Conservation (phyloP, 2,329 filamentous ascomycete genomes). For the Paraconiothyrium brasiliense region DNA sequence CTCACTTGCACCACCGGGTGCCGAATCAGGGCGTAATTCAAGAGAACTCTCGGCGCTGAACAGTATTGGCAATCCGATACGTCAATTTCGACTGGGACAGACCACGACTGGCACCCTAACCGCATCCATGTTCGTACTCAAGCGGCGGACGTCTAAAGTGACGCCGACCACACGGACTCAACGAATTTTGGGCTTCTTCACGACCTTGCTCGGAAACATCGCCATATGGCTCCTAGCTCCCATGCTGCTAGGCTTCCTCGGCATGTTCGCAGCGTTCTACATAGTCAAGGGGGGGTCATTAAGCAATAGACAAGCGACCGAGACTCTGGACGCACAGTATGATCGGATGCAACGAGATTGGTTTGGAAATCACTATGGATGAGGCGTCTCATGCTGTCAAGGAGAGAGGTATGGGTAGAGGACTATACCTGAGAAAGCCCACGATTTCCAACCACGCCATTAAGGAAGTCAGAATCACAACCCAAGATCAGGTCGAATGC, state of each 20-base stretch:
- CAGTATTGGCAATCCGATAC: too few species aligned
- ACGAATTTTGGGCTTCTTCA: background rate
- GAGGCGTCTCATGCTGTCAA: background rate
- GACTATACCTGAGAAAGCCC: background rate
- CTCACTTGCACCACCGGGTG: too few species aligned
- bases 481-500: too few species aligned
- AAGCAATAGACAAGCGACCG: background rate
- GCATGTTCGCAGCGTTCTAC: background rate
- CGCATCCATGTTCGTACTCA: background rate
- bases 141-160: background rate
- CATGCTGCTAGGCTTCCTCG: background rate
- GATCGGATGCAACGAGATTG: background rate
- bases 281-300: background rate
- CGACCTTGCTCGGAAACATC: background rate
- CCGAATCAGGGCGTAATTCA: too few species aligned
- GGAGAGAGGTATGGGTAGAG: background rate
- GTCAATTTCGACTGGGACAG: too few species aligned
- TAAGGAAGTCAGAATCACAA: background rate
- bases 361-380: background rate
- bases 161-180: background rate
- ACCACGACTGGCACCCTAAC: too few species aligned
- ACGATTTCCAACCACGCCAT: background rate
- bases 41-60: too few species aligned
- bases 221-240: background rate
- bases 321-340: background rate